Evolutionary conservation across 2,329 filamentous ascomycete genomes (phyloP), one percentile per base, ranked within the genome.

Genomic region (Penicillium sp.): DNA sequence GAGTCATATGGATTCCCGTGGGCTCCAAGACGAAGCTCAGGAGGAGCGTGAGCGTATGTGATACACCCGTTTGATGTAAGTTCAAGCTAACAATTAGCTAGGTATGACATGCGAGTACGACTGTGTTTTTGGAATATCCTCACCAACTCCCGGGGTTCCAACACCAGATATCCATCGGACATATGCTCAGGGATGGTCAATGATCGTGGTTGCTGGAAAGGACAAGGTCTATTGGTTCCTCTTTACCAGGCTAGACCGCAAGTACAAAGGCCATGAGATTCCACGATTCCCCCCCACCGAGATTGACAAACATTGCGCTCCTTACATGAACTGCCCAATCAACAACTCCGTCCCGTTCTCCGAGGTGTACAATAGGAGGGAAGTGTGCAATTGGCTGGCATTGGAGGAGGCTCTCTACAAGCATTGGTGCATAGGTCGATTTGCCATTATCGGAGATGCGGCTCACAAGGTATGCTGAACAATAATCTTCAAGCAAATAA

Each of bases 121-220:
- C 14, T 60, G 60, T 41, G 46, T 60, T 1, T 61, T 59, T 42
- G 59, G 59, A 15, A 61, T 59, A 11, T 55, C 54, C 1, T 35
- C 51, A 0, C 43, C 49, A 20, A 48, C 47, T 1, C 43, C 52
- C 6, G 27, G 69, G 2, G 8, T 59, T 3, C 7, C 6, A 0
- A 29, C 50, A 2, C 42, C 54, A 25, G 27, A 55, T 3, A 29
- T 27, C 18, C 49, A 56, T 25, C 42, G 48, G 2, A 56, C 53
- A 33, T 58, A 43, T 26, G 43, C 23, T 3, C 41, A 54, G 3
- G 48, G 37, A 2, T 56, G 42, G 20, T 49, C 45, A 3, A 35
- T 49, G 1, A 11, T 60, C 12, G 44, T 23, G 1, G 40, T 60
- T 3, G 20, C 40, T 6, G 47, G 55, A 9, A 62, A 60, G 26